phyloP scores from a whole-genome alignment of 441 rosid genomes.

The Breynia disticha region DNA sequence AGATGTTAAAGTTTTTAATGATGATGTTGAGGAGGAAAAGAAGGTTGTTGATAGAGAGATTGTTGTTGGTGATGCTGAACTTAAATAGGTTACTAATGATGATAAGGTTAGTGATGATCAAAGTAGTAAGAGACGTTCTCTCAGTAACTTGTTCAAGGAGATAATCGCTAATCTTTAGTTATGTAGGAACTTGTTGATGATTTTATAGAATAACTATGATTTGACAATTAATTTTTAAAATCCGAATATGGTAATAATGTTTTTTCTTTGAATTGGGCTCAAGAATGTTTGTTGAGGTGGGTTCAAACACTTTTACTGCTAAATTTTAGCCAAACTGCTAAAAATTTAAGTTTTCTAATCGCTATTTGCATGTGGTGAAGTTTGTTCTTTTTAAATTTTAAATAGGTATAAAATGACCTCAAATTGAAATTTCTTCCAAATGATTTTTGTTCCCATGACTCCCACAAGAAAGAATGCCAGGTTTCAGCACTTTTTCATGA shows the following conservation, averaged over 20 bases:
- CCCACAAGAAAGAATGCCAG: too few relatives aligned
- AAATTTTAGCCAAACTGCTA: too few relatives aligned
- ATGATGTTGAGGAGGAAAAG: conserved; percentile 11
- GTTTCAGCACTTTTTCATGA: not conserved
- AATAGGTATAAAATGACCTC: not conserved
- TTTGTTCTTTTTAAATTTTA: not conserved
- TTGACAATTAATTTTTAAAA: too few relatives aligned
- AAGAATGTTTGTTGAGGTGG: too few relatives aligned
- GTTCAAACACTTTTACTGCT: too few relatives aligned
- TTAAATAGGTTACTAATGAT: conserved; percentile 18
- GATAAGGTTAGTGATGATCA: conserved; percentile 17
- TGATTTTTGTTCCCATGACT: not conserved
- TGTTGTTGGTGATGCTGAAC: conserved; percentile 14
- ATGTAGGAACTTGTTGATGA: not conserved
- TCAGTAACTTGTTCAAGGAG: conserved; percentile 55
- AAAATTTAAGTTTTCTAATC: not conserved
- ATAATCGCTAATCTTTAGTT: conserved; percentile 10
- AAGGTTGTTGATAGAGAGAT: conserved; percentile 13
- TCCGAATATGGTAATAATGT: too few relatives aligned
- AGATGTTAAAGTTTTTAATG: not conserved
- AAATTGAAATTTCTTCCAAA: not conserved
- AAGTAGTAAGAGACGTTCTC: conserved; percentile 33
- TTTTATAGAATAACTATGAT: too few relatives aligned
- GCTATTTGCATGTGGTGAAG: not conserved
- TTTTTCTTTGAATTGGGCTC: too few relatives aligned